Conservation (phyloP, 108 stramenopile species). For the Skeletonema grethae region DNA sequence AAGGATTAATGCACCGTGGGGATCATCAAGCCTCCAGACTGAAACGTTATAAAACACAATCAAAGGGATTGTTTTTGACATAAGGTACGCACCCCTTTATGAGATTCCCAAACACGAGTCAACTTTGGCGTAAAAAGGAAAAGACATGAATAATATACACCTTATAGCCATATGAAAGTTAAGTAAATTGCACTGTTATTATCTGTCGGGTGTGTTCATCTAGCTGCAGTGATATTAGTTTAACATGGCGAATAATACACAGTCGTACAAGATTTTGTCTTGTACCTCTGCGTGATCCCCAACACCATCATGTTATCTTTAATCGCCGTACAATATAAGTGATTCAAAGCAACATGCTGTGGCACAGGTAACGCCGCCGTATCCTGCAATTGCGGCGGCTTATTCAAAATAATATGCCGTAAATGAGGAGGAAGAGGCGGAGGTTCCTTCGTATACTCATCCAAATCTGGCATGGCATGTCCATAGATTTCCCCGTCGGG, state of each 20-base stretch:
- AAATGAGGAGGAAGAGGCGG: slow-evolving; percentile 99
- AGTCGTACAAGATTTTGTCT: slow-evolving; percentile 95
- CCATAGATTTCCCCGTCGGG: slow-evolving; percentile 88
- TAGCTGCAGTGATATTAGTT: neutral
- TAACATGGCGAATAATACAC: slow-evolving; percentile 94
- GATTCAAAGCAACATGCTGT: slow-evolving; percentile 98
- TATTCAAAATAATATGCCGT: slow-evolving; percentile 98
- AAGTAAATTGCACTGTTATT: slow-evolving; percentile 5
- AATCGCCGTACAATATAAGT: slow-evolving; percentile 99
- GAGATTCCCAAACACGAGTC: neutral
- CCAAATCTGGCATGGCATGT: slow-evolving; percentile 92
- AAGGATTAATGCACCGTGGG: neutral
- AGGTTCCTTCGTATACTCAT: slow-evolving; percentile 99
- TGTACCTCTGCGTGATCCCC: slow-evolving; percentile 96
- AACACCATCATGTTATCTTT: slow-evolving; percentile 99
- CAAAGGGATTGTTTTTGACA: neutral
- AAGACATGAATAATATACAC: neutral
- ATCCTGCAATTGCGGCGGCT: slow-evolving; percentile 89
- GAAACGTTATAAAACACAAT: neutral
- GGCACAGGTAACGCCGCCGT: slow-evolving; percentile 94
- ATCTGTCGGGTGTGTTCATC: too few relatives aligned
- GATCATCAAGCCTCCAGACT: neutral
- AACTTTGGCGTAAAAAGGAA: neutral
- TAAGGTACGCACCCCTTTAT: neutral
- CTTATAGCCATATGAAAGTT: neutral